A percentile compares a stretch with the other conserved stretches of the same genome.
Evolutionary conservation across 2,329 filamentous ascomycete species (phyloP).

Genomic region (Periconia macrospinosa): DNA sequence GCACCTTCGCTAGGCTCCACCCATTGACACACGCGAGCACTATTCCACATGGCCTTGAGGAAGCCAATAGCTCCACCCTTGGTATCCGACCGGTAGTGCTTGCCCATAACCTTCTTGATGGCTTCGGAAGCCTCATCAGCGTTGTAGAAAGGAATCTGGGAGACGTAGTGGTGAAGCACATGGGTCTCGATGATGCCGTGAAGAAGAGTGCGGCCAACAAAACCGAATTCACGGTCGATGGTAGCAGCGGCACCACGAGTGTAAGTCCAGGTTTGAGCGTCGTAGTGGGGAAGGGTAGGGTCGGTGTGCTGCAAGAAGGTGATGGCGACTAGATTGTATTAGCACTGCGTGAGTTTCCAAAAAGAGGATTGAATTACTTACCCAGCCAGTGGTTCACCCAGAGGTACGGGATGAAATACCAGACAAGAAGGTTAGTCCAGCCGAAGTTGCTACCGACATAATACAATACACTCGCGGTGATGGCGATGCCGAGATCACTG

Average conservation of each 20-base stretch:
- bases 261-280: slow-evolving; percentile 84
- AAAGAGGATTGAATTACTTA: slow-evolving; percentile 55
- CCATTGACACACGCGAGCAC: slow-evolving; percentile 90
- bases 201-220: slow-evolving; percentile 85
- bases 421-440: slow-evolving; percentile 83
- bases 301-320: slow-evolving; percentile 98
- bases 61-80: slow-evolving; percentile 77
- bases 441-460: slow-evolving; percentile 77
- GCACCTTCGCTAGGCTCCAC: slow-evolving; percentile 88
- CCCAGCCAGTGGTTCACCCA: slow-evolving; percentile 99
- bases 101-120: slow-evolving; percentile 93
- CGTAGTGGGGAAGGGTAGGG: slow-evolving; percentile 90
- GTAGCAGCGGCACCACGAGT: slow-evolving; percentile 91
- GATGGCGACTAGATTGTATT: slow-evolving; percentile 72
- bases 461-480: slow-evolving; percentile 65
- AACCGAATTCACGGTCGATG: slow-evolving; percentile 96
- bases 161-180: slow-evolving; percentile 96
- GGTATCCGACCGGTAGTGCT: slow-evolving; percentile 86
- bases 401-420: slow-evolving; percentile 93
- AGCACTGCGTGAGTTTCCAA: slow-evolving; percentile 18
- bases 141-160: slow-evolving; percentile 94
- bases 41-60: slow-evolving; percentile 78
- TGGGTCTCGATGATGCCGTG: slow-evolving; percentile 98
- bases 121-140: slow-evolving; percentile 93
- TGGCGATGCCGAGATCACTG: slow-evolving; percentile 75